A percentile compares a stretch with the other conserved stretches of the same genome.
Evolutionary conservation across 1,284 basidiomycete genomes (phyloP).

Genomic region (Puccinia brachypodii): DNA sequence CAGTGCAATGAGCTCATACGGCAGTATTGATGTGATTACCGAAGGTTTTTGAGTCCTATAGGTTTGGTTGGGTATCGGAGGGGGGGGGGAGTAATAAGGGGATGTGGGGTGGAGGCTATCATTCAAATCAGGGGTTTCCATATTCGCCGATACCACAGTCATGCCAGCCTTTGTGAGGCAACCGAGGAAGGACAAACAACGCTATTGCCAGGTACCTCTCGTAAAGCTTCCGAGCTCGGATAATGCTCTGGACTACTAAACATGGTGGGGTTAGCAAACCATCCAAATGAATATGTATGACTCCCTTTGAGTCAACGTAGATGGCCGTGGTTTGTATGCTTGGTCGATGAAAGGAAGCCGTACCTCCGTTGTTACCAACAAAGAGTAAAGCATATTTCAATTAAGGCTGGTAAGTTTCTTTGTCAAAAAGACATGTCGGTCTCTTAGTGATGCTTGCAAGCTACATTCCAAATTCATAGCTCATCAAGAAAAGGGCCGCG

Average conservation of each 20-base stretch:
- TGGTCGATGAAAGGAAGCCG: background rate
- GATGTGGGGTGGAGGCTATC: background rate
- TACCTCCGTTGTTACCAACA: constrained; percentile 9
- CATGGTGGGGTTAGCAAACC: background rate
- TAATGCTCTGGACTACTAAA: constrained; percentile 5
- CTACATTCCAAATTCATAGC: background rate
- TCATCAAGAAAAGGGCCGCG: background rate
- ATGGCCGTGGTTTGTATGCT: background rate
- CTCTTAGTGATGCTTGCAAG: constrained; percentile 11
- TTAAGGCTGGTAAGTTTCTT: background rate
- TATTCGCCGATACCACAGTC: background rate
- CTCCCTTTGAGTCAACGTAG: background rate
- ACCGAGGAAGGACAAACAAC: background rate
- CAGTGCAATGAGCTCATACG: background rate
- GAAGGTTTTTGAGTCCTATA: background rate
- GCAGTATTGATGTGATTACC: constrained; percentile 9
- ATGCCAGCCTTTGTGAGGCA: constrained; percentile 22
- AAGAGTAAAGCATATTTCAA: background rate
- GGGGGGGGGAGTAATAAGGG: background rate
- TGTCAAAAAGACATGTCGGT: background rate
- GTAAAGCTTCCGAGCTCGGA: constrained; percentile 1
- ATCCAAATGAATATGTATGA: background rate
- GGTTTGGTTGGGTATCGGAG: background rate
- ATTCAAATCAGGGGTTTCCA: constrained; percentile 1
- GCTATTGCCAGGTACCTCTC: constrained; percentile 7